Base-by-base conservation (phyloP, 73 alveolate species). In the Tetrahymena elliotti region DNA sequence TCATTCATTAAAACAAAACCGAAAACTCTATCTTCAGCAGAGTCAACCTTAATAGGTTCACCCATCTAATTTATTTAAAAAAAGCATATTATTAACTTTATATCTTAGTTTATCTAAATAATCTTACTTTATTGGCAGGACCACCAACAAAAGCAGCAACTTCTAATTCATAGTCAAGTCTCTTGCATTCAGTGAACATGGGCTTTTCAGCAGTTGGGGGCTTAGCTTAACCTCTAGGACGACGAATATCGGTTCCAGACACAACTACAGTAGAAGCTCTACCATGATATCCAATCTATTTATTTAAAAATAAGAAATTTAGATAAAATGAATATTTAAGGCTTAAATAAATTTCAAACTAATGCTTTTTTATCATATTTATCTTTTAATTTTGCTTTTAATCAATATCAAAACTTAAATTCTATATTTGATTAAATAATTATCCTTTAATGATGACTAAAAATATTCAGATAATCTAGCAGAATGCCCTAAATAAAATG, bases 101-200 rank as follows among this genome's bases (percentile, higher is more conserved):
- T n/a, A n/a, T n/a, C n/a, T n/a, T n/a, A n/a, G 94, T 84, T 2
- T 24, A 2, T 38, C 33, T 38, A 0, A 34, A 33, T 93, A 33
- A 83, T 54, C 95, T 96, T 24, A 95, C 92, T 27, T 94, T 36
- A 93, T 96, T 96, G 8, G 96, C 84, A 83, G 98, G 93, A 33
- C 98, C 98, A 24, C 99, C 99, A 2, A 98, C 98, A 82, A 95
- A 96, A 33, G 98, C 98, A 52, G 99, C 99, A n/a, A 98, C 95
- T 95, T 98, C 99, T 38, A 98, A 97, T 96, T 98, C 99, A 84
- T 97, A 98, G 93, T 98, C 99, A 34, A 98, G 96, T 93, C 99
- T 97, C 93, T 97, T 98, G 98, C 99, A 98, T 41, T 97, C 98
- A 7, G 99, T 97, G 96, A 98, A 98, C 8, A 88, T 84, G 39